Evolutionary conservation across 805 yeast species (phyloP).

Genomic region (Cyberlindnera petersonii): DNA sequence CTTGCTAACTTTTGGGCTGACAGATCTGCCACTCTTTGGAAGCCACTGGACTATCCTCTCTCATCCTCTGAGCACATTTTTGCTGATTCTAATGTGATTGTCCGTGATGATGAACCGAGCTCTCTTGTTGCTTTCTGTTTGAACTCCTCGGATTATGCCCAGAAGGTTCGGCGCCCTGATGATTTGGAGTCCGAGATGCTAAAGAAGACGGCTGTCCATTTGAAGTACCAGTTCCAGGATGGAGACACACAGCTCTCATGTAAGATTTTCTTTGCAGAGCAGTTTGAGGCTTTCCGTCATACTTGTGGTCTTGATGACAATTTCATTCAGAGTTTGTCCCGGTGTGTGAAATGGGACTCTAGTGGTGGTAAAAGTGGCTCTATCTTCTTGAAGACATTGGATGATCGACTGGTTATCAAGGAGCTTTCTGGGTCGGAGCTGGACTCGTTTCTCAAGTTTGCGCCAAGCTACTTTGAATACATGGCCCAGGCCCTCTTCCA

Average conservation of each 20-base stretch:
- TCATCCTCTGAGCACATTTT: slow-evolving; percentile 80
- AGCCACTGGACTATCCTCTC: slow-evolving; percentile 81
- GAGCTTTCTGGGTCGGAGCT: slow-evolving; percentile 84
- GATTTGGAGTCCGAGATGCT: slow-evolving; percentile 65
- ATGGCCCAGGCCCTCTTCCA: slow-evolving; percentile 94
- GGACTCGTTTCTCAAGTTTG: slow-evolving; percentile 91
- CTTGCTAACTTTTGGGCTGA: slow-evolving; percentile 96
- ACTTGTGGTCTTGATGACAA: slow-evolving; percentile 74
- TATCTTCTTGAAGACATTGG: slow-evolving; percentile 86
- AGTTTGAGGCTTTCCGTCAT: slow-evolving; percentile 88
- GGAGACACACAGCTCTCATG: slow-evolving; percentile 81
- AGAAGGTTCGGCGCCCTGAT: slow-evolving; percentile 42
- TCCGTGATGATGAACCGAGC: slow-evolving; percentile 95
- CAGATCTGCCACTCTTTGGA: slow-evolving; percentile 93
- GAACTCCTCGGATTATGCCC: slow-evolving; percentile 76
- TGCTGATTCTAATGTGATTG: slow-evolving; percentile 89
- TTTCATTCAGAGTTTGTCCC: slow-evolving; percentile 82
- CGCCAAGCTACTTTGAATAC: slow-evolving; percentile 94
- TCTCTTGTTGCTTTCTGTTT: slow-evolving; percentile 91
- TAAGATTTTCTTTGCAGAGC: slow-evolving; percentile 92
- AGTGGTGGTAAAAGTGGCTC: slow-evolving; percentile 97
- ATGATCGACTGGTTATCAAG: slow-evolving; percentile 84
- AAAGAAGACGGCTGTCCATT: slow-evolving; percentile 81
- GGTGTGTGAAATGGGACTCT: slow-evolving; percentile 95
- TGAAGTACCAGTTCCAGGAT: slow-evolving; percentile 88